Evolutionary conservation across 108 stramenopile genomes (phyloP).

Genomic region (Skeletonema menzelii): DNA sequence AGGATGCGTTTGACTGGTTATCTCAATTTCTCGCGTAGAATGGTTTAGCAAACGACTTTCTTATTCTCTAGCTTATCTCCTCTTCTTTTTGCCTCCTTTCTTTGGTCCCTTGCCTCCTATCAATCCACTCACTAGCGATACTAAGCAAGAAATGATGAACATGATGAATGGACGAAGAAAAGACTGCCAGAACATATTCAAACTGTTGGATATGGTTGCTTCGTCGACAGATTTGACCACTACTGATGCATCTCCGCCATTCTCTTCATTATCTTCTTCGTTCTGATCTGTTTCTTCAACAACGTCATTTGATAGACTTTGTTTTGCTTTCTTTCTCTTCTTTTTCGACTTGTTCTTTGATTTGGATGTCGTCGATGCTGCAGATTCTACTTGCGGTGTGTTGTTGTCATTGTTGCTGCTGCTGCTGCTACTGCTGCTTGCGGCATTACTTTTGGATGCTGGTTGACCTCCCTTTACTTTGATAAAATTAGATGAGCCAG

Average conservation of each 20-base stretch:
- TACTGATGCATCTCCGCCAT: neutral
- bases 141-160: slow-evolving; percentile 6
- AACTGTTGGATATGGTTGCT: slow-evolving; percentile 29
- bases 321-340: slow-evolving; percentile 35
- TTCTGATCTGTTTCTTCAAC: neutral
- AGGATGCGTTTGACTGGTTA: slow-evolving; percentile 85
- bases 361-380: neutral
- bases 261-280: neutral
- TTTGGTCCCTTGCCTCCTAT: slow-evolving; percentile 5
- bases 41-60: neutral
- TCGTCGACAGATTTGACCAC: neutral
- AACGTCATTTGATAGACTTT: neutral
- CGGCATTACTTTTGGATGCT: neutral
- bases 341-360: slow-evolving; percentile 13
- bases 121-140: slow-evolving; percentile 17
- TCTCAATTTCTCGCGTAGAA: slow-evolving; percentile 65
- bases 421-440: no score
- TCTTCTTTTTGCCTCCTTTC: slow-evolving; percentile 10
- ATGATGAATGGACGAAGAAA: slow-evolving; percentile 19
- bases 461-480: neutral
- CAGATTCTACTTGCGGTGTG: neutral
- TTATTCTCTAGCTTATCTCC: neutral
- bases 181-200: slow-evolving; percentile 15
- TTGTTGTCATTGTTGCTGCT: neutral
- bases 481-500: neutral